These are phyloP conservation scores for Pezicula neosporulosa DNA, from an alignment of 2,329 filamentous ascomycete species.

Conservation along the genomic window DNA sequence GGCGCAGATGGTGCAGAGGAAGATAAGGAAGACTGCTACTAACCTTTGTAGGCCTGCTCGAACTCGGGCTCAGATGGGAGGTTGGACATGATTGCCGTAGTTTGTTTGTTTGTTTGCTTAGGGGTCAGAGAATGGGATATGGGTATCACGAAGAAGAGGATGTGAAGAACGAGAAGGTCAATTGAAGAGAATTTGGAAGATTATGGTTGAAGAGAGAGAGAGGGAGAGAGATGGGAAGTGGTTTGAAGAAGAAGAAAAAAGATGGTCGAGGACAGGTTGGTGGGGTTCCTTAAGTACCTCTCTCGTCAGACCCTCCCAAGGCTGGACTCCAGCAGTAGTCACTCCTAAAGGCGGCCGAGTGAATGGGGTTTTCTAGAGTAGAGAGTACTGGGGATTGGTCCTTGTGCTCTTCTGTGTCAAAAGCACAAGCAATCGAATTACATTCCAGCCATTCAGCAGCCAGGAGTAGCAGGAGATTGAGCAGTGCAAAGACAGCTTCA, in stretches of 20 bases:
- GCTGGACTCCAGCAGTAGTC: too few relatives aligned
- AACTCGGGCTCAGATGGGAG: constrained; percentile 91
- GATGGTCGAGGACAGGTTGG: constrained; percentile 3
- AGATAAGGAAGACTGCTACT: constrained; percentile 24
- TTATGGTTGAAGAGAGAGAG: neutral
- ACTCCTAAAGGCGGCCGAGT: too few relatives aligned
- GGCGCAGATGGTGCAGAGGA: neutral
- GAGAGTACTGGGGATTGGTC: too few relatives aligned
- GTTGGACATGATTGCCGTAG: constrained; percentile 63
- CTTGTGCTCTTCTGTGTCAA: too few relatives aligned
- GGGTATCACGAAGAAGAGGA: neutral
- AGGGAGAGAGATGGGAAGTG: neutral
- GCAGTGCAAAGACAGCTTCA: too few relatives aligned
- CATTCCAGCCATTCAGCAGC: too few relatives aligned
- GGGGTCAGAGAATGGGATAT: neutral
- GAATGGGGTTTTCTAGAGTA: too few relatives aligned
- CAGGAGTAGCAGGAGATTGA: too few relatives aligned
- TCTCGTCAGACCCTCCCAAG: too few relatives aligned
- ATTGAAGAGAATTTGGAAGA: neutral
- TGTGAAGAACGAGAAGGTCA: neutral
- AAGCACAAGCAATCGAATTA: too few relatives aligned
- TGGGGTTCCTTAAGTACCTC: constrained; percentile 1
- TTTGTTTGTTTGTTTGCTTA: too few relatives aligned
- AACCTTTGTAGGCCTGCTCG: constrained; percentile 96
- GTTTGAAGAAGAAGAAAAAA: neutral